Conservation (phyloP, 805 yeast genomes). For the Groenewaldozyma salmanticensis region DNA sequence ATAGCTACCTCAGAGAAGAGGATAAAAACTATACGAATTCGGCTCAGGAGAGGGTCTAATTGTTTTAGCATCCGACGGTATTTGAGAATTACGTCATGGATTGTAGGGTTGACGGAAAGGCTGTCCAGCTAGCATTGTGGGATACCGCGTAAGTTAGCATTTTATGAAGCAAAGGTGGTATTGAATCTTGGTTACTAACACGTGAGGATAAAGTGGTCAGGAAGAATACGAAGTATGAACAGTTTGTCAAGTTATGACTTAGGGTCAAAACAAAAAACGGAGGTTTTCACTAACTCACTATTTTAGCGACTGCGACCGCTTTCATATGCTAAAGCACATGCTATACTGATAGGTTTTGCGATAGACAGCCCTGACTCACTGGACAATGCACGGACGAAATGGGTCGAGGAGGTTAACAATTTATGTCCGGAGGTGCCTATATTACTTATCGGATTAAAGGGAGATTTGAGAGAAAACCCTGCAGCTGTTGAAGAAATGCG, state of each 20-base stretch:
- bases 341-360: constrained; percentile 78
- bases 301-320: constrained; percentile 73
- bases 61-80: constrained; percentile 87
- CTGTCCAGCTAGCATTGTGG: constrained; percentile 83
- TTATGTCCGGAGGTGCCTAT: constrained; percentile 77
- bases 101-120: constrained; percentile 87
- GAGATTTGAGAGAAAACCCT: constrained; percentile 53
- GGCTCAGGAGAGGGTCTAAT: too few relatives aligned
- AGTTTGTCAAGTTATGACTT: too few relatives aligned
- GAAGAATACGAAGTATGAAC: constrained; percentile 67
- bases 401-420: constrained; percentile 76
- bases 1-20: too few relatives aligned
- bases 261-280: too few relatives aligned
- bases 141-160: constrained; percentile 60
- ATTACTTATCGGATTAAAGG: constrained; percentile 73
- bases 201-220: constrained; percentile 44
- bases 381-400: constrained; percentile 71
- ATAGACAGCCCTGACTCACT: constrained; percentile 77
- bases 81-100: constrained; percentile 92
- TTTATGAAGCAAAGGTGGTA: neutral
- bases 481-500: constrained; percentile 27
- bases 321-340: constrained; percentile 80
- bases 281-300: too few relatives aligned
- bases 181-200: neutral
- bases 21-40: too few relatives aligned